Evolutionary conservation across 495 filamentous ascomycete species (phyloP), one percentile per base, ranked within the genome.

Genomic region (Rhypophila decipiens): DNA sequence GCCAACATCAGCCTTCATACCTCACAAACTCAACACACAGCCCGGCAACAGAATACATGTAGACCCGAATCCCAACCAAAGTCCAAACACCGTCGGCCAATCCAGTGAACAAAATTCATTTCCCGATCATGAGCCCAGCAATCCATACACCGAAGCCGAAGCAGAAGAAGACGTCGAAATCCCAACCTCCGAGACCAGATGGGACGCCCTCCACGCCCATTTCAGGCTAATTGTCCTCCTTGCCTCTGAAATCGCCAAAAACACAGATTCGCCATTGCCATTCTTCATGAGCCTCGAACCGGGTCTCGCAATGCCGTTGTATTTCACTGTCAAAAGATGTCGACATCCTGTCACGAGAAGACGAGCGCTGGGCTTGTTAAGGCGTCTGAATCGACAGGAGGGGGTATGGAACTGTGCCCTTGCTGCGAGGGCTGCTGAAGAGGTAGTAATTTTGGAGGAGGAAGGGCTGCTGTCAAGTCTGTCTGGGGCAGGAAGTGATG

Each of bases 221-320:
- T 59, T 56, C 22, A 50, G 42, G 38, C 38, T 35, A 20, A 39
- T 49, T 17, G 35, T 59, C 9, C 35, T 7, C 7, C 12, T 56
- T 9, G 36, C 52, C 2, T 23, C 27, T 10, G 51, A 31, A 15
- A 10, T 56, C 5, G 36, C 36, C 4, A 3, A 13, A 12, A 33
- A 34, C 9, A 55, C 49, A 10, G 13, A 20, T 24, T 46, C 46
- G 10, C 46, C 44, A 5, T 5, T 56, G 15, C 49, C 43, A 1
- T 56, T 47, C 29, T 50, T 59, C 46, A 43, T 59, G 46, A 52
- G 52, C 4, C 44, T 59, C 3, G 56, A 59, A 39, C 56, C 50
- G 1, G 56, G 56, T 8, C 18, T 59, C 9, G 47, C 44, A 3
- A 36, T 53, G 46, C 56, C 52, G 8, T 17, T 56, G 21, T 56